Evolutionary conservation across 805 yeast species (phyloP), one percentile per base, ranked within the genome.

Genomic region (Lipomyces kockii): DNA sequence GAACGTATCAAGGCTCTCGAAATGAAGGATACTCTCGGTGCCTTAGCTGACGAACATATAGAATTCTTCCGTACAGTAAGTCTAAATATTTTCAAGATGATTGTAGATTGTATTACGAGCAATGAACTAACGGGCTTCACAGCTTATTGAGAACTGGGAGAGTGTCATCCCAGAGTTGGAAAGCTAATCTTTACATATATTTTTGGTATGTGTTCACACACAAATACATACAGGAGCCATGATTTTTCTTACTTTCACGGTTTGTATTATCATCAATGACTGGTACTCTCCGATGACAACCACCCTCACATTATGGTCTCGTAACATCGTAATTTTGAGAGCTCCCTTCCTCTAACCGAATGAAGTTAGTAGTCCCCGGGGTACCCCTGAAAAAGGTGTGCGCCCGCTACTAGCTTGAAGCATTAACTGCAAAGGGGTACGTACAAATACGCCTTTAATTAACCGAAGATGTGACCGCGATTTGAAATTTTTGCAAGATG

Each of bases 1-100:
- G 97, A 94, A 73, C 83, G 82, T 29, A 89, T 91, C 69, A 92
- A 92, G 78, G 86, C 91, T 37, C 82, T 83, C 49, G 98, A 94
- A 78, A 82, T 93, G 76, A 88, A 89, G 74, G 82, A 83, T 37
- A 85, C 96, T 1, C 83, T 94, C 79, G 80, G 86, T 8, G 84
- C 84, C n/a, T 81, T 94, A 66, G 90, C 97, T 60, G 90, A 89
- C 71, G 86, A 86, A 68, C 90, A 94, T 78, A 86, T 91, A 64
- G 83, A 84, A 34, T 92, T 90, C 75, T 94, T 89, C 78, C 83
- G 85, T 67, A 84, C 84, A 32, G 55, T 52, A 25, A 52, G 55
- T 52, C 49, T 91, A 14, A 52, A 17, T 52, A 32, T 9, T 17
- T 51, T 14, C 17, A 2, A 32, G 43, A n/a, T 7, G 7, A 14